Base-by-base conservation (phyloP, 768 basidiomycete species). In the Mycena kentingensis region DNA sequence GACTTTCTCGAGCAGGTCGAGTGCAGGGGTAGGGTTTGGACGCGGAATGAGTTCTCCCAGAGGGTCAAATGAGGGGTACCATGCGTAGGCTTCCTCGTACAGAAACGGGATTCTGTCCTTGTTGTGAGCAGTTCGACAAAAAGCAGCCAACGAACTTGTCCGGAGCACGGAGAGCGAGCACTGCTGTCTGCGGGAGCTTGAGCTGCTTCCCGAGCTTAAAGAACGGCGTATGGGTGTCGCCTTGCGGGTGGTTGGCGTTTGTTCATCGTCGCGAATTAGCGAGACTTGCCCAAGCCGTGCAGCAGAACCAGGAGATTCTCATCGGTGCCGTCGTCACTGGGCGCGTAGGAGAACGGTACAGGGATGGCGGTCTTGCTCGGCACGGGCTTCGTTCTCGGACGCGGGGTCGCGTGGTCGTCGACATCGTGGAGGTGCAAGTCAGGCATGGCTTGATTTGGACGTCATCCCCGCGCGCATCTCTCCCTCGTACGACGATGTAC, bases 151-250 rank as follows among this genome's bases (percentile, higher is more conserved):
- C 80, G 58, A 69, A 90, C 87, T 81, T 83, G 61, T 87, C 81
- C 16, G 92, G 87, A 2, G 87, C 93, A 43, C 88, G 83, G 10
- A 96, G 65, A 1, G 90, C 80, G n/a, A 96, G 80, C 2, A 83
- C 76, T 2, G 93, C 91, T 0, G 94, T 96, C 66, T 95, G 93
- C 0, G 93, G 94, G n/a, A 97, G 80, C 58, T 83, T 88, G 41
- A 97, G 69, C 10, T 81, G 79, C 19, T 74, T 75, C 10, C 84
- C 92, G 5, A 97, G 80, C 48, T 83, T 83, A 27, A 77, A 73
- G 65, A 97, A 96, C 2, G 93, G 90, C 3, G 72, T 39, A 53
- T 87, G 84, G 0, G 87, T 92, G 69, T 96, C 93, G 22, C 93
- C 93, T 94, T 57, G n/a, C n/a, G n/a, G n/a, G n/a, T 37, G 25